Percentiles rank a stretch among this genome's conserved stretches.
Evolutionary conservation across 2,329 filamentous ascomycete species (phyloP).

Genomic region (Daldinia sp.): DNA sequence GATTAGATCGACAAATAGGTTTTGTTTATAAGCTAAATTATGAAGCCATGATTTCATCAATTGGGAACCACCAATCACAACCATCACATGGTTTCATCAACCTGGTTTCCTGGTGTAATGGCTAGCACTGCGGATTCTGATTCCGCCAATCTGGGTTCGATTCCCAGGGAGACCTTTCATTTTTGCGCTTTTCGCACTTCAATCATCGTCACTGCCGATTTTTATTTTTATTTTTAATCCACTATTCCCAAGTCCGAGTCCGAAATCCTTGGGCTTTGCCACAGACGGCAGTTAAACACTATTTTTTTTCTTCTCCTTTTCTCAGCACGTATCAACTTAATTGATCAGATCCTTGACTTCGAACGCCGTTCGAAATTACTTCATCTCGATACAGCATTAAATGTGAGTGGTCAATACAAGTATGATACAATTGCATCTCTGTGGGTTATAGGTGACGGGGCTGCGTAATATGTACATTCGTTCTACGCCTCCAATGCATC

Average conservation of each 20-base stretch:
- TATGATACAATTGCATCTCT: constrained; percentile 23
- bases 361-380: not conserved
- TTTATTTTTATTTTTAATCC: not conserved
- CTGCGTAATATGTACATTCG: not conserved
- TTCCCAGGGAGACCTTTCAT: constrained; percentile 41
- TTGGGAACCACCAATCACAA: constrained; percentile 25
- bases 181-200: constrained; percentile 9
- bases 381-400: not conserved
- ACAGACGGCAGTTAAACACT: too few relatives aligned
- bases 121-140: constrained; percentile 43
- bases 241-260: too few relatives aligned
- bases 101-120: constrained; percentile 42
- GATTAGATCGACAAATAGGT: not conserved
- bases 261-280: too few relatives aligned
- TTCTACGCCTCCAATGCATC: not conserved
- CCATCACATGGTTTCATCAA: constrained; percentile 7
- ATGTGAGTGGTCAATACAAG: not conserved
- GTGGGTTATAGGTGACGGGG: not conserved
- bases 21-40: not conserved
- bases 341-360: too few relatives aligned
- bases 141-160: constrained; percentile 43
- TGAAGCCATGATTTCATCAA: not conserved
- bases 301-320: too few relatives aligned
- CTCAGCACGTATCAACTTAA: too few relatives aligned
- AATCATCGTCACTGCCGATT: not conserved